Evolutionary conservation across 345 rosid species (phyloP).

Genomic region (Rhodomyrtus tomentosa): DNA sequence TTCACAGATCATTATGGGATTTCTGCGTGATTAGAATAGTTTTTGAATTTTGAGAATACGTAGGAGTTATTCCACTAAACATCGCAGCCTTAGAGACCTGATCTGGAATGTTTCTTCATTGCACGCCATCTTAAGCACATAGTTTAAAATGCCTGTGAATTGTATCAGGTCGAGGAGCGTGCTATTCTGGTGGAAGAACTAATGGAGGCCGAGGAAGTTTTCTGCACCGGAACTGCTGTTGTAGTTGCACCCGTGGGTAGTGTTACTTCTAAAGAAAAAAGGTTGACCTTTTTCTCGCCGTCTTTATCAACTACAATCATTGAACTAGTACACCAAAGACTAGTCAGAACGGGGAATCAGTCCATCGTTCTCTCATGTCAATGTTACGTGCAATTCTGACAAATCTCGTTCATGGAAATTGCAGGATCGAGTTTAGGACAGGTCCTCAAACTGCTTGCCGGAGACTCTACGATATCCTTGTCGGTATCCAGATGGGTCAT

Average conservation of each 20-base stretch:
- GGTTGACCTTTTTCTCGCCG: conserved; percentile 12
- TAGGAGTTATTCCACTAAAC: neutral
- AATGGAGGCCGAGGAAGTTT: conserved; percentile 54
- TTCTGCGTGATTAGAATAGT: neutral
- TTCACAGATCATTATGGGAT: neutral
- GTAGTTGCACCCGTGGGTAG: conserved; percentile 63
- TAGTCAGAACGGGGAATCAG: neutral
- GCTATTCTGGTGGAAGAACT: conserved; percentile 41
- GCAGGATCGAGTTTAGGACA: conserved; percentile 50
- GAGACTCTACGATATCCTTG: conserved; percentile 46
- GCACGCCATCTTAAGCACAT: neutral
- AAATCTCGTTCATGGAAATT: neutral
- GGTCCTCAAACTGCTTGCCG: conserved; percentile 26
- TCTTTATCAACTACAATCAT: neutral
- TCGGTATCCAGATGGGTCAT: conserved; percentile 57
- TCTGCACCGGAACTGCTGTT: conserved; percentile 77
- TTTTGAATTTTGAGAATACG: neutral
- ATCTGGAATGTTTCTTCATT: neutral
- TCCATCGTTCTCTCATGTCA: neutral
- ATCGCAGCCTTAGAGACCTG: neutral
- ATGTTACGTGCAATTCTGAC: neutral
- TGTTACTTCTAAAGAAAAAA: conserved; percentile 39
- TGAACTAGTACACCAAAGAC: neutral
- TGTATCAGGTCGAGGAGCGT: conserved; percentile 54
- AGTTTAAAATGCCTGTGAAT: neutral